Percentiles rank a stretch among this genome's conserved stretches.
Evolutionary conservation across 129 eudicot genomes (phyloP).

Genomic region (Chrysanthemum seticuspe): DNA sequence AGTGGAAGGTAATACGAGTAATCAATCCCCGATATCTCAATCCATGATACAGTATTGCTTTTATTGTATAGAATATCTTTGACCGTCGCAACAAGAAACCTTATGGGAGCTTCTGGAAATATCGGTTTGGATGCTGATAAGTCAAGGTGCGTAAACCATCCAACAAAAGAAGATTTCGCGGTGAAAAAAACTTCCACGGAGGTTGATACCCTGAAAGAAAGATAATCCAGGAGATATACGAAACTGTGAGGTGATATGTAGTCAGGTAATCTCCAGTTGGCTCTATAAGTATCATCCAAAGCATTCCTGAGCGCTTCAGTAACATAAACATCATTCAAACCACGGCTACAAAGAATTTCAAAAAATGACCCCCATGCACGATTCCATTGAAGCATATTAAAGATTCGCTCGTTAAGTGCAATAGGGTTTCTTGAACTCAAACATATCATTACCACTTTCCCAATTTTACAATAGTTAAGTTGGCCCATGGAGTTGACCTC

Average conservation of each 20-base stretch:
- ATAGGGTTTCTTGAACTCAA: slow-evolving; percentile 34
- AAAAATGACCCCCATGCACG: slow-evolving; percentile 34
- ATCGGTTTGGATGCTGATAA: neutral
- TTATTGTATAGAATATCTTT: slow-evolving; percentile 4
- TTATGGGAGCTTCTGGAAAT: neutral
- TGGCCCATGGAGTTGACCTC: slow-evolving; percentile 10
- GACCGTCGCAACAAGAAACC: neutral
- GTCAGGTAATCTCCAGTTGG: slow-evolving; percentile 27
- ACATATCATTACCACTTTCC: slow-evolving; percentile 39
- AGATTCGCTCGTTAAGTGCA: slow-evolving; percentile 4
- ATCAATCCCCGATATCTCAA: slow-evolving; percentile 20
- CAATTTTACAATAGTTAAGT: slow-evolving; percentile 43
- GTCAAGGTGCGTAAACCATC: slow-evolving; percentile 14
- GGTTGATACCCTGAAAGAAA: slow-evolving; percentile 25
- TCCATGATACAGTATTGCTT: slow-evolving; percentile 29
- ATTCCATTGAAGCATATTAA: slow-evolving; percentile 6
- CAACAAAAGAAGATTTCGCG: slow-evolving; percentile 41
- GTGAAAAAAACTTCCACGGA: slow-evolving; percentile 18
- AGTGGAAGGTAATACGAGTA: slow-evolving; percentile 21
- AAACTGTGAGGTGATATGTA: slow-evolving; percentile 38
- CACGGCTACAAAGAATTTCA: slow-evolving; percentile 3
- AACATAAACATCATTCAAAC: neutral
- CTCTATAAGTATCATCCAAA: slow-evolving; percentile 34
- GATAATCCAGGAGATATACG: slow-evolving; percentile 38
- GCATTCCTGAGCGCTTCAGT: slow-evolving; percentile 22